Conservation (phyloP, 306 rosid genomes). For the Carpinus fangiana region DNA sequence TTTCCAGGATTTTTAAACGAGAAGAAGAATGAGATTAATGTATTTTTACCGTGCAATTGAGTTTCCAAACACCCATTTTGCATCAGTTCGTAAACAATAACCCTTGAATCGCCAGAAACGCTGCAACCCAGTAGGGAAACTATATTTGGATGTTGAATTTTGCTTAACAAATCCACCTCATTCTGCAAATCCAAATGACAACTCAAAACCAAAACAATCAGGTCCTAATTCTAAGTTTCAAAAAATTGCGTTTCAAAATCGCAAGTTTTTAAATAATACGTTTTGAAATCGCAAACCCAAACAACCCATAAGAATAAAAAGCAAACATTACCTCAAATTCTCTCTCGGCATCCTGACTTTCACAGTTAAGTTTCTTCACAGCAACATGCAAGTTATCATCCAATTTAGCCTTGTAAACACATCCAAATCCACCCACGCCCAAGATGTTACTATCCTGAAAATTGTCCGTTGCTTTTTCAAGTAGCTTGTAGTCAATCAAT, state of each 20-base stretch:
- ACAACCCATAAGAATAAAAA: background rate
- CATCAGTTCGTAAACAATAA: slow-evolving; percentile 82
- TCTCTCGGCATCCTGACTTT: slow-evolving; percentile 56
- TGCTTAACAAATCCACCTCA: slow-evolving; percentile 75
- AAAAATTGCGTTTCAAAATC: too few species aligned
- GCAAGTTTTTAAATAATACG: too few species aligned
- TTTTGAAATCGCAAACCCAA: too few species aligned
- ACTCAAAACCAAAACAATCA: slow-evolving; percentile 8
- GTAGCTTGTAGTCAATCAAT: slow-evolving; percentile 62
- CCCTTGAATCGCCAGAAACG: slow-evolving; percentile 49
- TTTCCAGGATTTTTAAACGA: background rate
- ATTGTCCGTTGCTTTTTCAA: slow-evolving; percentile 66
- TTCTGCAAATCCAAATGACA: slow-evolving; percentile 62
- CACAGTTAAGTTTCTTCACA: slow-evolving; percentile 70
- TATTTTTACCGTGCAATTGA: slow-evolving; percentile 76
- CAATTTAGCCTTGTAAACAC: slow-evolving; percentile 85
- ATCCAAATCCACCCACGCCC: slow-evolving; percentile 92
- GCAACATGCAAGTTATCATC: slow-evolving; percentile 73
- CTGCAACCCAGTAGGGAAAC: slow-evolving; percentile 76
- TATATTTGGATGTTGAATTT: slow-evolving; percentile 76
- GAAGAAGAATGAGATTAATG: slow-evolving; percentile 1
- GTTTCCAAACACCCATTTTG: slow-evolving; percentile 84
- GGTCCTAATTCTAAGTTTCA: background rate
- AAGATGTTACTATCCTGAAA: slow-evolving; percentile 68
- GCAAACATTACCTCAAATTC: slow-evolving; percentile 68